phyloP scores from a whole-genome alignment of 2,329 filamentous ascomycete species.

The Ramichloridium luteum region DNA sequence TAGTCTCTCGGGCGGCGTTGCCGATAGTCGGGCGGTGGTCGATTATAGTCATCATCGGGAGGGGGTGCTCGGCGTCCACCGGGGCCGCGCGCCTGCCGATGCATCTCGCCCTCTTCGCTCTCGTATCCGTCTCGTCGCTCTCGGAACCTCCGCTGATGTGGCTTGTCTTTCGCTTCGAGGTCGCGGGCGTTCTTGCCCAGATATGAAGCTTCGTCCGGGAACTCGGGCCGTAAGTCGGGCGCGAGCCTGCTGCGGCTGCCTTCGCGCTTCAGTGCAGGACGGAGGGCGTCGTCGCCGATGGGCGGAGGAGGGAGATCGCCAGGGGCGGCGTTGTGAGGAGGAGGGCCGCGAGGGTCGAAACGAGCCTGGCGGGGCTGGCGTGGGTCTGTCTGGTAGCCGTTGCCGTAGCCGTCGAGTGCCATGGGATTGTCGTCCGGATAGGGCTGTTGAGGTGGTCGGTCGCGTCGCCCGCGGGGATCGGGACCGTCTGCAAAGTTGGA shows the following conservation, averaged over 20 bases:
- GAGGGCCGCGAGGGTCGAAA: not conserved
- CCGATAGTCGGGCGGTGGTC: constrained; percentile 10
- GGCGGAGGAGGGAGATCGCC: constrained; percentile 19
- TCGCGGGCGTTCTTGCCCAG: constrained; percentile 22
- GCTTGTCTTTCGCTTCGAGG: constrained; percentile 23
- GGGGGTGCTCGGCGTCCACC: constrained; percentile 4
- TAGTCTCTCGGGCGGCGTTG: constrained; percentile 8
- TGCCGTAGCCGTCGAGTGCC: not conserved
- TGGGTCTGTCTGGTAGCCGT: not conserved
- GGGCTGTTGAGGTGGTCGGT: not conserved
- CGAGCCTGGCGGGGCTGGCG: not conserved
- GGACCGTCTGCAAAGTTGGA: not conserved
- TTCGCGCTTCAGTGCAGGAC: constrained; percentile 21
- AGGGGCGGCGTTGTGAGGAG: too few relatives aligned
- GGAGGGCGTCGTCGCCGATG: constrained; percentile 18
- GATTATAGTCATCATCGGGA: constrained; percentile 8
- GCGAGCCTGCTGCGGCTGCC: constrained; percentile 21
- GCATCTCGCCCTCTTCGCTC: constrained; percentile 25
- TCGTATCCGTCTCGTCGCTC: constrained; percentile 27
- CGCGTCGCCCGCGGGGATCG: not conserved
- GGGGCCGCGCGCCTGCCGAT: constrained; percentile 11
- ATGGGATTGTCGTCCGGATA: constrained; percentile 1
- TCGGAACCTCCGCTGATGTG: constrained; percentile 21
- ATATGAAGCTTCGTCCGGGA: constrained; percentile 24
- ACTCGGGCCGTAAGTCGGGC: constrained; percentile 21